Conservation (phyloP, 1,284 basidiomycete genomes). For the Ustilago vetiveriae region DNA sequence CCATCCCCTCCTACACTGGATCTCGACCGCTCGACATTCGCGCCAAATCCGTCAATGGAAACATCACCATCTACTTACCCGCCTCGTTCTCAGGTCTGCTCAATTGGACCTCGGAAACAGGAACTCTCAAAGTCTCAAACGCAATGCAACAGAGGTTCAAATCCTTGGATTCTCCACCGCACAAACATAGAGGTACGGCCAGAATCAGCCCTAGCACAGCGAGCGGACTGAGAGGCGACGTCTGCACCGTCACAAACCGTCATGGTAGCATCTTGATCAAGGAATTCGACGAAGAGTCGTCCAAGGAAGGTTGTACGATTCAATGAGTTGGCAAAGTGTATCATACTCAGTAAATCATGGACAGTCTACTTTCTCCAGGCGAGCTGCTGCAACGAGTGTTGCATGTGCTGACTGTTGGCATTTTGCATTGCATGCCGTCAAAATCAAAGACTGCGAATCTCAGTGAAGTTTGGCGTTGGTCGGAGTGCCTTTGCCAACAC, state of each 20-base stretch:
- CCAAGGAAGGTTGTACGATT: conserved; percentile 14
- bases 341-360: too few relatives aligned
- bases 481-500: conserved; percentile 46
- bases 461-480: conserved; percentile 35
- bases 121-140: conserved; percentile 47
- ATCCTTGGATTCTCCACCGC: conserved; percentile 30
- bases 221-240: conserved; percentile 44
- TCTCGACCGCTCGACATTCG: conserved; percentile 50
- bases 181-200: conserved; percentile 53
- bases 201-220: conserved; percentile 45
- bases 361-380: too few relatives aligned
- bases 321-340: conserved; percentile 1
- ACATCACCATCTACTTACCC: conserved; percentile 51
- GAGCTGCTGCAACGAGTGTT: too few relatives aligned
- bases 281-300: conserved; percentile 30
- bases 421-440: too few relatives aligned
- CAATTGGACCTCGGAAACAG: conserved; percentile 54
- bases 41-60: conserved; percentile 41
- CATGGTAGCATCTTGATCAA: conserved; percentile 42
- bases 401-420: too few relatives aligned
- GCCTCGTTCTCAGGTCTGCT: conserved; percentile 53
- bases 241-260: conserved; percentile 34
- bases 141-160: conserved; percentile 36
- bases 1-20: conserved; percentile 45
- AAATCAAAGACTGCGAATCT: too few relatives aligned